Conservation (phyloP, 1,284 basidiomycete species). For the Cystobasidium sp. region DNA sequence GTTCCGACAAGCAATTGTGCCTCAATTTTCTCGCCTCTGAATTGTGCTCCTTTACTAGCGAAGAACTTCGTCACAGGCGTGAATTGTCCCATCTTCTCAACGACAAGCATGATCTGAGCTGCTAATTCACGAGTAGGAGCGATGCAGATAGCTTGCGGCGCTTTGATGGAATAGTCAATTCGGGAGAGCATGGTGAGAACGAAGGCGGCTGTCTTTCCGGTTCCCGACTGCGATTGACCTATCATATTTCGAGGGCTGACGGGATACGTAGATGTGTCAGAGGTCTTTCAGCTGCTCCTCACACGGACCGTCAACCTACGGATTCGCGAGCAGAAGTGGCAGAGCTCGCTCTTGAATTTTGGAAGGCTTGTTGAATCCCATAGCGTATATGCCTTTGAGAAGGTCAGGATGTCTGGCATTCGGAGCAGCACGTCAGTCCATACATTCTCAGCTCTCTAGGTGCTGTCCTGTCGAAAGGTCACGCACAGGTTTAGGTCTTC, state of each 20-base stretch:
- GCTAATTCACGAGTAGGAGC: slow-evolving; percentile 96
- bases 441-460: neutral
- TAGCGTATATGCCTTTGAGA: slow-evolving; percentile 92
- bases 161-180: slow-evolving; percentile 79
- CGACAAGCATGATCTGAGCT: slow-evolving; percentile 95
- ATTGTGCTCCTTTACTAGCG: slow-evolving; percentile 70
- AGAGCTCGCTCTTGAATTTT: slow-evolving; percentile 99
- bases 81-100: slow-evolving; percentile 92
- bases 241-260: slow-evolving; percentile 93
- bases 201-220: slow-evolving; percentile 98
- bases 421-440: neutral
- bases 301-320: slow-evolving; percentile 64
- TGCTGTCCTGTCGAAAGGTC: slow-evolving; percentile 40
- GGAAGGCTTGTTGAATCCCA: slow-evolving; percentile 96
- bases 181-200: slow-evolving; percentile 96
- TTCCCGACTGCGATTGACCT: slow-evolving; percentile 98
- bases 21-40: slow-evolving; percentile 66
- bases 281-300: neutral
- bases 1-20: slow-evolving; percentile 96
- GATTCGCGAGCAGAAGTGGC: slow-evolving; percentile 86
- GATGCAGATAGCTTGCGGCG: slow-evolving; percentile 90
- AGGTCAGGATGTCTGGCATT: slow-evolving; percentile 76
- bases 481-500: slow-evolving; percentile 89
- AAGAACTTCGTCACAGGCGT: slow-evolving; percentile 90
- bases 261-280: slow-evolving; percentile 17